phyloP scores from a whole-genome alignment of 2,329 filamentous ascomycete genomes.

The Claviceps pusilla region DNA sequence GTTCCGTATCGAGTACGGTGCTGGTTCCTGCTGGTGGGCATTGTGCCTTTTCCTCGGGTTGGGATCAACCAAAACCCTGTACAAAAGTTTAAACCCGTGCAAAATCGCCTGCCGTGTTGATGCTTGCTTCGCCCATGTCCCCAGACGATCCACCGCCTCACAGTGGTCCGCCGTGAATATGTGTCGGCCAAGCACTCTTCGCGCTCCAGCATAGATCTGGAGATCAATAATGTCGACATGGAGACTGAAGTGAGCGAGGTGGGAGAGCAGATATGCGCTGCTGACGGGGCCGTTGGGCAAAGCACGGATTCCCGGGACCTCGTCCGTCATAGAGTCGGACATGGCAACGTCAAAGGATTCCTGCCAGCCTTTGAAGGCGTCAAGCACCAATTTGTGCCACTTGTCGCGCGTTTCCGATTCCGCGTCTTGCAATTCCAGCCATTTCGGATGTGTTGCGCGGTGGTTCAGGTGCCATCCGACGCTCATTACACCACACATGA shows the following conservation, averaged over 20 bases:
- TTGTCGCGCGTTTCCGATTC: constrained; percentile 50
- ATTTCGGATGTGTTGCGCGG: constrained; percentile 70
- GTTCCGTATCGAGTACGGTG: constrained; percentile 55
- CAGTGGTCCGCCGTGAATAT: constrained; percentile 63
- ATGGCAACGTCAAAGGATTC: constrained; percentile 64
- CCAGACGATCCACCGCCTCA: constrained; percentile 61
- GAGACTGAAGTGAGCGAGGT: constrained; percentile 76
- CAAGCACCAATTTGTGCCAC: constrained; percentile 63
- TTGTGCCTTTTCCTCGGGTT: constrained; percentile 17
- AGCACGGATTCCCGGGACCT: constrained; percentile 19
- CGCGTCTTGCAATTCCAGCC: constrained; percentile 52
- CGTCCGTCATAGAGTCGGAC: constrained; percentile 20
- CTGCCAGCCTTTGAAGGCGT: constrained; percentile 79
- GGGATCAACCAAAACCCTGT: constrained; percentile 52
- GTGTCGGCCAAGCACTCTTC: constrained; percentile 59
- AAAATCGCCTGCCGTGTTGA: constrained; percentile 69
- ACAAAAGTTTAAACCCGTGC: constrained; percentile 69
- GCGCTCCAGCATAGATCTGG: constrained; percentile 73
- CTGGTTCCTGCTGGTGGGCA: constrained; percentile 14
- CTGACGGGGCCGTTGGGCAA: constrained; percentile 54
- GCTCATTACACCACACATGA: constrained; percentile 81
- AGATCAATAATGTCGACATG: constrained; percentile 82
- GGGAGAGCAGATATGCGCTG: constrained; percentile 66
- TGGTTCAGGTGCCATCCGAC: constrained; percentile 87
- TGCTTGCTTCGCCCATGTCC: constrained; percentile 58